A percentile compares a stretch with the other conserved stretches of the same genome.
These are phyloP conservation scores for Lasiodiplodia hormozganensis DNA, from an alignment of 2,329 filamentous ascomycete species.

Conservation along the genomic window DNA sequence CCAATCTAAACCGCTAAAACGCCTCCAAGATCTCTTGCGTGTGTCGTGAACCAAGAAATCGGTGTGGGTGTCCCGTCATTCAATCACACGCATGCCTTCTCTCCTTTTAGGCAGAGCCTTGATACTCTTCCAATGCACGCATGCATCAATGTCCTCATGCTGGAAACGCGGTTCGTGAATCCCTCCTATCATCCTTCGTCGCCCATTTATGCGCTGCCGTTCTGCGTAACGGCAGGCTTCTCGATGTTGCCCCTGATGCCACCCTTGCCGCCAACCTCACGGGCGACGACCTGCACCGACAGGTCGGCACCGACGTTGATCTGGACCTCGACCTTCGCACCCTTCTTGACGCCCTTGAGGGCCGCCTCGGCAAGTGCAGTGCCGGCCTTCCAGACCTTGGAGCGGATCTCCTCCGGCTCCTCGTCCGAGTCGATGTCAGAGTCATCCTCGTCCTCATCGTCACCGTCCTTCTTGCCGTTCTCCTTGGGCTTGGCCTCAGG, in stretches of 20 bases:
- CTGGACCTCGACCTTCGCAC: constrained; percentile 89
- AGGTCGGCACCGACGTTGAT: constrained; percentile 86
- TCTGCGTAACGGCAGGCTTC: constrained; percentile 26
- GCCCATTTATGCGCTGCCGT: constrained; percentile 24
- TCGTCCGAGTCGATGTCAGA: constrained; percentile 48
- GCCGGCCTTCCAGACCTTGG: constrained; percentile 92
- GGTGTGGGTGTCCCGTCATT: background rate
- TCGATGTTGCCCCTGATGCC: constrained; percentile 70
- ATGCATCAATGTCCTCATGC: constrained; percentile 6
- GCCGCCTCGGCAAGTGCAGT: constrained; percentile 83
- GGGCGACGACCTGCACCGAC: constrained; percentile 77
- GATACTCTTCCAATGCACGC: constrained; percentile 1
- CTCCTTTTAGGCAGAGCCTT: background rate
- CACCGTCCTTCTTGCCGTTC: constrained; percentile 65
- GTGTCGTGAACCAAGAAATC: constrained; percentile 9
- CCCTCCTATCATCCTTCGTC: background rate
- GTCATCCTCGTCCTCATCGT: constrained; percentile 68
- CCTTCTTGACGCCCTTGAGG: constrained; percentile 84
- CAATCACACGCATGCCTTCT: background rate
- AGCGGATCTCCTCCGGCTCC: constrained; percentile 84
- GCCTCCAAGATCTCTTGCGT: constrained; percentile 8
- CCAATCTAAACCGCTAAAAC: constrained; percentile 26
- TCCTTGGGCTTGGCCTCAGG: constrained; percentile 79
- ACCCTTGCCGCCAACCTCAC: constrained; percentile 87
- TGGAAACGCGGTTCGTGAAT: constrained; percentile 3